Percentiles rank a stretch among this genome's conserved stretches.
Evolutionary conservation across 768 basidiomycete genomes (phyloP).

Genomic region (Plicaturopsis crispa): DNA sequence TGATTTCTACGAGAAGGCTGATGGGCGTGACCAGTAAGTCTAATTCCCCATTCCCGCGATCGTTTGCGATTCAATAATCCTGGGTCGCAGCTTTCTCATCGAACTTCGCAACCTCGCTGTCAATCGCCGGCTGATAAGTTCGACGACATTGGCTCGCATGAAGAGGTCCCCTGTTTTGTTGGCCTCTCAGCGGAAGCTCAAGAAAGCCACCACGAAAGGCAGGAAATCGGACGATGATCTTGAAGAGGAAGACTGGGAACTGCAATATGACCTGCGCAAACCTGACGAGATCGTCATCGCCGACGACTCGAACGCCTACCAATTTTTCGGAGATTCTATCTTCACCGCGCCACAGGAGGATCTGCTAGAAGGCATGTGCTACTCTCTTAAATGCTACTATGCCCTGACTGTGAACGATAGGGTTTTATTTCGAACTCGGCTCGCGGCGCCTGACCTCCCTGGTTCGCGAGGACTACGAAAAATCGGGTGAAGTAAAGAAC

Average conservation of each 20-base stretch:
- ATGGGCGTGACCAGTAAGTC: constrained; percentile 59
- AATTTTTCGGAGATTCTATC: constrained; percentile 69
- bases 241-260: constrained; percentile 72
- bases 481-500: constrained; percentile 41
- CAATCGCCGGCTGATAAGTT: constrained; percentile 49
- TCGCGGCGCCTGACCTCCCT: constrained; percentile 64
- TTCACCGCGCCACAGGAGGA: constrained; percentile 87
- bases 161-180: constrained; percentile 65
- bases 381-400: background rate
- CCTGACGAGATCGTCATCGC: constrained; percentile 73
- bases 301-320: constrained; percentile 78
- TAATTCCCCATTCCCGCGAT: background rate
- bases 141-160: constrained; percentile 55
- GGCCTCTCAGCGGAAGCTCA: constrained; percentile 54
- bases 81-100: constrained; percentile 52
- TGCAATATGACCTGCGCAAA: constrained; percentile 61
- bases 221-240: constrained; percentile 27
- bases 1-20: constrained; percentile 64
- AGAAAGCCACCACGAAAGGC: constrained; percentile 20
- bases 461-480: constrained; percentile 72
- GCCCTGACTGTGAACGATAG: constrained; percentile 29
- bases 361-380: constrained; percentile 64
- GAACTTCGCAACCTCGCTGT: constrained; percentile 86
- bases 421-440: constrained; percentile 73
- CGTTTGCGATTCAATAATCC: background rate